Evolutionary conservation across 73 alveolate genomes (phyloP), one percentile per base, ranked within the genome.

Genomic region (Urostyla sp.): DNA sequence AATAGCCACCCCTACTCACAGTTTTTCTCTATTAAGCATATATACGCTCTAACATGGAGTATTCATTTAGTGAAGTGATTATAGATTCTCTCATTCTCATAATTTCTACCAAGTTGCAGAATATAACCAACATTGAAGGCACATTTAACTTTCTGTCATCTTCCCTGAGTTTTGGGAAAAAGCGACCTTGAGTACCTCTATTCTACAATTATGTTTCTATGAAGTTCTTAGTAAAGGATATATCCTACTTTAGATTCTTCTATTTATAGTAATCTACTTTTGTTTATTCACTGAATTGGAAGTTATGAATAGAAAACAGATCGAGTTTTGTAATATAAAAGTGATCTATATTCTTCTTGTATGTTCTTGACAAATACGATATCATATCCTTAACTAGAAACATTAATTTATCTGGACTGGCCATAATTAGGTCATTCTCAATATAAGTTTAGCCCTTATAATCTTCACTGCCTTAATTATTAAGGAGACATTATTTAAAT

Each of bases 121-220:
- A 76, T 24, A 85, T 55, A 23, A 73, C 13, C n/a, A 85, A 53
- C 79, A 51, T 54, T 51, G 87, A 58, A 20, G 89, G 88, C 15
- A 84, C 67, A 40, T 59, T 85, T 24, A 85, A 83, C 31, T 80
- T 67, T 55, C 79, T 21, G 35, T 46, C 79, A 24, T 66, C 67
- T 51, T 58, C 87, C 75, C 76, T 36, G 38, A 85, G 77, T 53
- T 85, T 74, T 8, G 89, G 81, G 86, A 75, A 59, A 52, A 84
- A 76, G 28, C 87, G 59, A 44, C 63, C 83, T 46, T 69, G 26
- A 24, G 51, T 54, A 15, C 83, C 83, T 30, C 48, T 49, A 4
- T 34, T 7, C 34, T 49, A 31, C 1, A 69, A 55, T 27, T 69
- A 31, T 27, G 83, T 69, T 49, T 69, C 83, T 23, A 69, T 69